Evolutionary conservation across 257 asterid genomes (phyloP), one percentile per base, ranked within the genome.

Genomic region (Mentha longifolia): DNA sequence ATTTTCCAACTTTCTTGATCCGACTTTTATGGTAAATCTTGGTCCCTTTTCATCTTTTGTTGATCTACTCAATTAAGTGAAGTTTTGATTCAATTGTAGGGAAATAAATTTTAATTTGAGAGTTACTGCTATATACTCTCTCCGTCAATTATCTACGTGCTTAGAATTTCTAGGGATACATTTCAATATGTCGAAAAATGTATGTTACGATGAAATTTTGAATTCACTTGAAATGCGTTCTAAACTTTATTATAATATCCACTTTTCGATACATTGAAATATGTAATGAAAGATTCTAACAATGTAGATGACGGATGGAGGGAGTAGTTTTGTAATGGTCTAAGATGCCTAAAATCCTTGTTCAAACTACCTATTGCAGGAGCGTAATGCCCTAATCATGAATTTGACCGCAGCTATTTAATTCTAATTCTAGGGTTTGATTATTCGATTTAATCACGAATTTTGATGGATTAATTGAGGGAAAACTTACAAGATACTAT

Each of bases 361-460:
- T 83, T 63, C 66, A 74, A 84, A 68, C 60, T 68, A 77, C 76
- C 70, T 46, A 74, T 72, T 77, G 63, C 14, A 16, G 59, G 22
- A 81, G 80, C 81, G 78, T 80, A 74, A 75, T 73, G 62, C 7
- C 65, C 73, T 73, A 74, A 82, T 84, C 71, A 84, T 86, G 74
- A 69, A 49, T 75, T 82, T 76, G 80, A 84, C 83, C 66, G 72
- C 57, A 52, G 59, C 66, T 71, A 52, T 67, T 62, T 64, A 43
- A 43, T 43, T 4, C n/a, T 11, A 43, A 43, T 43, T 33, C 37
- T 33, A 13, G n/a, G 49, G 49, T 43, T 43, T 13, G 5, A 43
- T 3, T 43, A 35, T 13, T 43, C 14, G 3, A 42, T 47, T 15
- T 1, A 6, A 47, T 13, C 54, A 15, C 20, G 8, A 5, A 14